Evolutionary conservation across 805 yeast genomes (phyloP).

Genomic region (Starmera amethionina): DNA sequence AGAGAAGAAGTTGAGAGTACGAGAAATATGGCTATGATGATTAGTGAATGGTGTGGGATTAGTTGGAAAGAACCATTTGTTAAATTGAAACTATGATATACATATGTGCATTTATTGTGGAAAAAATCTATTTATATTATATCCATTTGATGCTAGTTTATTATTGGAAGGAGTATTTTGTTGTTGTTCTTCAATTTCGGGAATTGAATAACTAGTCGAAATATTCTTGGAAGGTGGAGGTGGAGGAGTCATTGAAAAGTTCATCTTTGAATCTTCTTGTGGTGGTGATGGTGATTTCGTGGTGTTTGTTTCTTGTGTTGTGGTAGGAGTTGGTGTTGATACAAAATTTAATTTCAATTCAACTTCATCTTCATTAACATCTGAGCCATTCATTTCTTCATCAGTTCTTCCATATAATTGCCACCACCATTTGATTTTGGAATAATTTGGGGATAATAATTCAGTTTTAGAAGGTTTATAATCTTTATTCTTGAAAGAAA

Average conservation of each 20-base stretch:
- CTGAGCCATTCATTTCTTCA: constrained; percentile 44
- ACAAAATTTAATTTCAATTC: neutral
- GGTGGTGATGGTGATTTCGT: neutral
- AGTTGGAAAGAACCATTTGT: constrained; percentile 39
- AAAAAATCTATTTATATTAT: neutral
- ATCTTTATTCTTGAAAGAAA: constrained; percentile 57
- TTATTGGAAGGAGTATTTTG: neutral
- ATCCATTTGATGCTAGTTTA: constrained; percentile 3
- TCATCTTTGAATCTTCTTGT: neutral
- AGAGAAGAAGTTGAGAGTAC: constrained; percentile 50
- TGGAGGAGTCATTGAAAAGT: constrained; percentile 12
- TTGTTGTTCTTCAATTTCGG: constrained; percentile 1
- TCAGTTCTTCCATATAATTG: constrained; percentile 73
- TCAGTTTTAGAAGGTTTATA: constrained; percentile 26
- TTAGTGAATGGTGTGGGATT: constrained; percentile 69
- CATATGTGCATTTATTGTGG: neutral
- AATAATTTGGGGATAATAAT: constrained; percentile 49
- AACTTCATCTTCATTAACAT: neutral
- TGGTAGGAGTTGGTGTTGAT: neutral
- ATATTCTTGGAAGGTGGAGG: constrained; percentile 1
- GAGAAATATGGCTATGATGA: constrained; percentile 50
- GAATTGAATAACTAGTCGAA: neutral
- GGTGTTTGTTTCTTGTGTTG: neutral
- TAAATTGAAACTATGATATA: constrained; percentile 12
- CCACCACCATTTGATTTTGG: constrained; percentile 78